These are phyloP conservation scores for Debaryomycetaceae sp. DNA, from an alignment of 1,139 yeast genomes.

Conservation along the genomic window DNA sequence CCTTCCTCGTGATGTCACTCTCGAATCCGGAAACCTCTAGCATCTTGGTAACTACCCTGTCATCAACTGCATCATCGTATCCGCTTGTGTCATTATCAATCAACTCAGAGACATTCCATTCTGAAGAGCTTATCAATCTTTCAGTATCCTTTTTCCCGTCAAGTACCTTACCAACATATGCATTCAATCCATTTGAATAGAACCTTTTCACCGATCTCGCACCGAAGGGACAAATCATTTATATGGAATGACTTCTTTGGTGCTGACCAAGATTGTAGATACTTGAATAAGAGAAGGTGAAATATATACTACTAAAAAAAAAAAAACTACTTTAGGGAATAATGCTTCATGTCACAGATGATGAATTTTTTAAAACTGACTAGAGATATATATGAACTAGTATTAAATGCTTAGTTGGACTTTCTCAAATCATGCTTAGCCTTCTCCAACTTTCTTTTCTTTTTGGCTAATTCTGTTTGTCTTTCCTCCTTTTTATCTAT, in stretches of 20 bases:
- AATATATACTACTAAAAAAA: too few relatives aligned
- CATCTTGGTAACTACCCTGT: constrained; percentile 24
- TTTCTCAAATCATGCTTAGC: constrained; percentile 55
- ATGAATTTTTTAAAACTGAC: too few relatives aligned
- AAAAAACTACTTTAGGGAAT: too few relatives aligned
- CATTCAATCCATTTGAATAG: not conserved
- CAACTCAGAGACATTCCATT: constrained; percentile 27
- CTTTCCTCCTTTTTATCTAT: constrained; percentile 80
- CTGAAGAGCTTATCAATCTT: constrained; percentile 15
- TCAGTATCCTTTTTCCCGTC: constrained; percentile 6
- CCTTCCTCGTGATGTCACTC: constrained; percentile 16
- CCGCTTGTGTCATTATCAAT: constrained; percentile 7
- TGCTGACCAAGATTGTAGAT: not conserved
- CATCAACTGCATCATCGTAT: constrained; percentile 12
- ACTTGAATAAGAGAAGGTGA: not conserved
- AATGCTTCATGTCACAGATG: too few relatives aligned
- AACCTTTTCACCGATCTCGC: not conserved
- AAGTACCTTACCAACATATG: not conserved
- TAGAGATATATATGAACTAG: not conserved
- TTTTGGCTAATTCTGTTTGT: constrained; percentile 68
- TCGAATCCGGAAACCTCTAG: constrained; percentile 46
- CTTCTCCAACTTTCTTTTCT: constrained; percentile 75
- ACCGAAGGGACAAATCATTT: not conserved
- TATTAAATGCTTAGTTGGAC: constrained; percentile 13
- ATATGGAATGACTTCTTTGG: not conserved